A percentile compares a stretch with the other conserved stretches of the same genome.
These are phyloP conservation scores for Micromonas commoda DNA, from an alignment of 139 green algal species.

Conservation along the genomic window DNA sequence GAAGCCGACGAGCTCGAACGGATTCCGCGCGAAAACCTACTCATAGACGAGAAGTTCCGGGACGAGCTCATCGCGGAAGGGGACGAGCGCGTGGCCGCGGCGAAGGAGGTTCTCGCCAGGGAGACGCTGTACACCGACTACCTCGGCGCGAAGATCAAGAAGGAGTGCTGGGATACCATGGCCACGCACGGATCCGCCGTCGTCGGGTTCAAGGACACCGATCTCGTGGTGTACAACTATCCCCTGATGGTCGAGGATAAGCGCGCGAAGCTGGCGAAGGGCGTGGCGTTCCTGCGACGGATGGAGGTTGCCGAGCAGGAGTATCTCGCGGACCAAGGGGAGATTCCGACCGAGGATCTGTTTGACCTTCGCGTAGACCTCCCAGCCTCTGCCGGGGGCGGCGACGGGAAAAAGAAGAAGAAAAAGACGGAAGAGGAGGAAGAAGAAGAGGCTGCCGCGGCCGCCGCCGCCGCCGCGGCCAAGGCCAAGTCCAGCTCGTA, in stretches of 20 bases:
- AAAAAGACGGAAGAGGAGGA: no score
- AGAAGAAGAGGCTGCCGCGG: no score
- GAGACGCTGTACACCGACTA: constrained; percentile 14
- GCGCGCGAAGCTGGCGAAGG: background rate
- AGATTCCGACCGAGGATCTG: no score
- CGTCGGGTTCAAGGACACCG: constrained; percentile 8
- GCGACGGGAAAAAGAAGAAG: no score
- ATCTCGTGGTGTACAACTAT: constrained; percentile 22
- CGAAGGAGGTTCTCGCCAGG: constrained; percentile 2
- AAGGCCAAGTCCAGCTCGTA: no score
- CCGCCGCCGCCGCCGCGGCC: no score
- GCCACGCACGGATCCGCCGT: constrained; percentile 7
- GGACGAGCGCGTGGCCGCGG: constrained; percentile 8
- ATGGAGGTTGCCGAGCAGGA: constrained; percentile 3
- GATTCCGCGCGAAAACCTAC: background rate
- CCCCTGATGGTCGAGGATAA: background rate
- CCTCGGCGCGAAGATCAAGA: constrained; percentile 1
- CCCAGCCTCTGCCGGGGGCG: no score
- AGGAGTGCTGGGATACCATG: constrained; percentile 23
- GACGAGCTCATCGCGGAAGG: background rate
- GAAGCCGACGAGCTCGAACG: constrained; percentile 7
- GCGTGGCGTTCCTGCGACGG: constrained; percentile 15
- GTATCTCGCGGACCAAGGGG: background rate
- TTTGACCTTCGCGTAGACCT: no score
- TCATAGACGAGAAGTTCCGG: constrained; percentile 18